A percentile compares a stretch with the other conserved stretches of the same genome.
Conservation (phyloP, 2,329 filamentous ascomycete genomes). For the Dichotomopilus funicola region DNA sequence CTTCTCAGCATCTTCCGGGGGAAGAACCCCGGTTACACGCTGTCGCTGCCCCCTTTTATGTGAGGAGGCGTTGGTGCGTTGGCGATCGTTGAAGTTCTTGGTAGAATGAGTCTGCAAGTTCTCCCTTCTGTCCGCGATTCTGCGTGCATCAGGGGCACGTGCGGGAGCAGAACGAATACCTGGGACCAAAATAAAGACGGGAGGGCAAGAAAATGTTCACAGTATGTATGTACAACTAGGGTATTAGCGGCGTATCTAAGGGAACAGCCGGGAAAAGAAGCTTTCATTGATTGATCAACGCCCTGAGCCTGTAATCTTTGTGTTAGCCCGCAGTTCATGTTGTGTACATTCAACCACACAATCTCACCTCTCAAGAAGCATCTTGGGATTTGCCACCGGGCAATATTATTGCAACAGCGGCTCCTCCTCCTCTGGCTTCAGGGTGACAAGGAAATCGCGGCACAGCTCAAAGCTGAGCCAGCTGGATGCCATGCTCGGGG, state of each 20-base stretch:
- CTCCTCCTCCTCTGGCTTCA: constrained; percentile 44
- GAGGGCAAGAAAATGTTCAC: not conserved
- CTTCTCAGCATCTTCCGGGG: constrained; percentile 86
- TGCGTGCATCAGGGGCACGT: not conserved
- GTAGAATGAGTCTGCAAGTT: too few species aligned
- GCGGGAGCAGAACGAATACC: not conserved
- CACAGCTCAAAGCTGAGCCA: constrained; percentile 97
- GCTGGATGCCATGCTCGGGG: constrained; percentile 96
- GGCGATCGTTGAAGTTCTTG: not conserved
- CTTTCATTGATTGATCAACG: not conserved
- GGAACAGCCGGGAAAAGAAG: constrained; percentile 11
- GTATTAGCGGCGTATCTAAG: constrained; percentile 16
- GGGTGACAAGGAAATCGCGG: constrained; percentile 70
- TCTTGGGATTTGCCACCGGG: not conserved
- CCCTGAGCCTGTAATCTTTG: not conserved
- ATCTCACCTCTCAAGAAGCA: too few species aligned
- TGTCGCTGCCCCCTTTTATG: constrained; percentile 85
- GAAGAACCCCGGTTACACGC: constrained; percentile 94
- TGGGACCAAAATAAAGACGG: too few species aligned
- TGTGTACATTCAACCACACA: not conserved
- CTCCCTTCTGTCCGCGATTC: too few species aligned
- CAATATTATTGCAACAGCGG: constrained; percentile 24
- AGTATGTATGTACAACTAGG: constrained; percentile 12
- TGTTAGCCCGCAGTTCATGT: not conserved
- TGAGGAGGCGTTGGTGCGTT: constrained; percentile 27